Conservation (phyloP, 192 early-diverging fungal species). For the Dissophora globulifera region DNA sequence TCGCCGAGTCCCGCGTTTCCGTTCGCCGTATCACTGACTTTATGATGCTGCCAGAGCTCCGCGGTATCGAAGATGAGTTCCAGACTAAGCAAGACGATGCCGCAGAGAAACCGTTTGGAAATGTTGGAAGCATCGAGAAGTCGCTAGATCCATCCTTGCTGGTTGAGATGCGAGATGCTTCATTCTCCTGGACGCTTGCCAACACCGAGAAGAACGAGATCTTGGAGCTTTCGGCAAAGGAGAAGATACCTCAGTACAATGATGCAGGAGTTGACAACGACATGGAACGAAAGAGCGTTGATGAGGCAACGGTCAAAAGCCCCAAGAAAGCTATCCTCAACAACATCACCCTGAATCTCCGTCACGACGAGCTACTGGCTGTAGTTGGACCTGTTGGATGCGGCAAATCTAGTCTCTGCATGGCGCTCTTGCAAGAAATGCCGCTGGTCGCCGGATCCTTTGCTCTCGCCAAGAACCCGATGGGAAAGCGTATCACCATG, state of each 20-base stretch:
- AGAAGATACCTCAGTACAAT: conserved; percentile 7
- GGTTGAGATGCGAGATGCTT: conserved; percentile 43
- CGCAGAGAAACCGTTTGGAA: not conserved
- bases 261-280: too few relatives aligned
- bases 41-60: conserved; percentile 49
- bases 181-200: conserved; percentile 43
- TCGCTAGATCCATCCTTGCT: conserved; percentile 11
- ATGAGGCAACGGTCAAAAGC: conserved; percentile 3
- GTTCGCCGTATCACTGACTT: conserved; percentile 53
- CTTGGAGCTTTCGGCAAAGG: conserved; percentile 32
- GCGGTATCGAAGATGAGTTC: conserved; percentile 44
- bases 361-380: conserved; percentile 45
- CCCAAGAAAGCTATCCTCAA: conserved; percentile 50
- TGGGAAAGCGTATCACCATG: conserved; percentile 37
- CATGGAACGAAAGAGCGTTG: conserved; percentile 7
- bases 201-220: conserved; percentile 30
- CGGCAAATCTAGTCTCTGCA: conserved; percentile 59
- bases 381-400: conserved; percentile 59
- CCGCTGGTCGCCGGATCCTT: conserved; percentile 55
- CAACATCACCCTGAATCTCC: conserved; percentile 39
- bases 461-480: conserved; percentile 20
- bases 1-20: conserved; percentile 46
- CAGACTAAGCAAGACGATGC: conserved; percentile 1
- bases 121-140: not conserved
- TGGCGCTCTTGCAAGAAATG: conserved; percentile 58